Base-by-base conservation (phyloP, 2,329 filamentous ascomycete genomes). In the Ophiocordyceps sinensis region DNA sequence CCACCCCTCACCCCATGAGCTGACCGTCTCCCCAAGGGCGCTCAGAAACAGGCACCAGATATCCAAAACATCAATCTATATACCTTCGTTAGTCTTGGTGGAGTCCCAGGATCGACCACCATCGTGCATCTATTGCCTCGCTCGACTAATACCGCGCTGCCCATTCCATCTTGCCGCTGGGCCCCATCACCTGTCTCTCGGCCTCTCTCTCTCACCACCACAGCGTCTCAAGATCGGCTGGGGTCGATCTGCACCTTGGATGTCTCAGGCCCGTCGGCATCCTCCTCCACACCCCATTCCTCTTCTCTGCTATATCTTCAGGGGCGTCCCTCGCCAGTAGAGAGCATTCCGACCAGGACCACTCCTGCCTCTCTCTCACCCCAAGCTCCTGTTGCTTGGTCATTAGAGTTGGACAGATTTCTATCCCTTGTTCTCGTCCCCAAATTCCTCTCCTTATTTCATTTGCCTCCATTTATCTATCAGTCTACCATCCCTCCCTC, bases 301-400 rank as follows among this genome's bases (percentile, higher is more conserved):
- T 54, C 48, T 50, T 55, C 52, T 46, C 50, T 50, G 50, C 50
- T 65, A 64, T 64, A 65, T 63, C 59, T 65, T 63, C 53, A 58
- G 55, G 51, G 50, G 51, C 50, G 52, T 57, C 58, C 59, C 51
- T 59, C 59, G 47, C 53, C 47, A 49, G 49, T 44, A 50, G 49
- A 44, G 51, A 57, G 41, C 55, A 59, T 61, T 61, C 58, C 54
- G 51, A 51, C 53, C 51, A 56, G 50, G 55, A 47, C 49, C 52
- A 39, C 41, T 45, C 45, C 39, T 45, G 35, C 45, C 21, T 36
- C 28, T 41, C 30, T 41, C 40, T 37, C 31, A 41, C 41, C 41
- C 37, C 37, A 39, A 15, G 31, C 37, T 39, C 28, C 36, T 26
- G 21, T 41, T 40, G n/a, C 29, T 35, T 28, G 37, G 37, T 28